phyloP scores from a whole-genome alignment of 2,329 filamentous ascomycete species.

The Apiospora pterosperma region DNA sequence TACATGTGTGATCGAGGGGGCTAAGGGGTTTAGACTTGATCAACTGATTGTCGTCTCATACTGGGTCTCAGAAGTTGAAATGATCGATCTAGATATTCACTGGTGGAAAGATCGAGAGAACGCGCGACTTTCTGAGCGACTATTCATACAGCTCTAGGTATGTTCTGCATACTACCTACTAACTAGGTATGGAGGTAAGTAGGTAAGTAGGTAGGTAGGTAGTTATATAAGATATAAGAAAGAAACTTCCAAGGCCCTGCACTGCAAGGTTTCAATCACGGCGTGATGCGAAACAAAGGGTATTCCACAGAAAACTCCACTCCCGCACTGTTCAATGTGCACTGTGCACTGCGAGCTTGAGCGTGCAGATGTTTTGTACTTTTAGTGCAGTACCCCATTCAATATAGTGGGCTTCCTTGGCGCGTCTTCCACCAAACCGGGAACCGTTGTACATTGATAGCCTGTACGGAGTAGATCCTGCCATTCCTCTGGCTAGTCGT shows the following conservation, averaged over 20 bases:
- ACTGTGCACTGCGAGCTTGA: too few relatives aligned
- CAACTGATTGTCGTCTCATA: constrained; percentile 1
- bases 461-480: background rate
- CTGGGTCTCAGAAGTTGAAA: background rate
- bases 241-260: background rate
- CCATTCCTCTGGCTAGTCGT: too few relatives aligned
- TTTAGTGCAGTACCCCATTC: background rate
- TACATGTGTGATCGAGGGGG: background rate
- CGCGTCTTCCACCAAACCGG: background rate
- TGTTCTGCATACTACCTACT: too few relatives aligned
- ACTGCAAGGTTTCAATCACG: background rate
- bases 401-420: background rate
- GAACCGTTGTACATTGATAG: background rate
- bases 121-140: too few relatives aligned
- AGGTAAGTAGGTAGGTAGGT: too few relatives aligned
- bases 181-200: too few relatives aligned
- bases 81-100: background rate
- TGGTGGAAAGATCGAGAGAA: background rate
- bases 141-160: too few relatives aligned
- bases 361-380: too few relatives aligned
- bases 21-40: background rate
- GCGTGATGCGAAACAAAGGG: background rate
- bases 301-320: background rate
- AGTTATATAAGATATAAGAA: too few relatives aligned
- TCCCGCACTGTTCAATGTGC: too few relatives aligned